Base-by-base conservation (phyloP, 371 early-diverging fungal species). In the Quaeritorhiza haematococci region DNA sequence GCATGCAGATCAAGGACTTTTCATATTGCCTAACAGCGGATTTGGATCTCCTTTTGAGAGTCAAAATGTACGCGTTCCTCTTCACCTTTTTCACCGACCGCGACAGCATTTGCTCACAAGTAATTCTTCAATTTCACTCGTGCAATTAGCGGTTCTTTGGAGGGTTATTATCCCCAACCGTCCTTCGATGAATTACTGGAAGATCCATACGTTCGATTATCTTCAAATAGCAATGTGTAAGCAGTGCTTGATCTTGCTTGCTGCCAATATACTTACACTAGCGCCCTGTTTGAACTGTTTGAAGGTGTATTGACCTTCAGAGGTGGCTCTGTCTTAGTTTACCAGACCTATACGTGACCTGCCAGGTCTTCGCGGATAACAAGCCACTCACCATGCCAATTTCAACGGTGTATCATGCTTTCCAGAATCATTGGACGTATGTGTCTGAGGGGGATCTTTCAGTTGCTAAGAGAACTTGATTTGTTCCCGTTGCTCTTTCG, bases 291-390 rank as follows among this genome's bases (percentile, higher is more conserved):
- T 27, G 24, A 26, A 7, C 10, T 29, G 30, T 23, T 10, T 3
- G 49, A 27, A 43, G 23, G 15, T 33, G 0, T 26, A 2, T 29
- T 49, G 57, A 42, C 54, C 48, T 10, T 33, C 53, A n/a, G 64
- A 54, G n/a, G n/a, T 56, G 4, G 55, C 1, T 27, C 33, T n/a
- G 33, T 28, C 19, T 10, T 32, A 23, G 27, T 23, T 26, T 5
- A 8, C 48, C 23, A 1, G 88, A 90, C 62, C 67, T 83, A 17
- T 89, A 80, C 65, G 77, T 88, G 1, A 84, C 83, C 3, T 86
- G 84, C 30, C 90, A 90, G 59, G 66, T 90, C 4, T 86, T 72
- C 67, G 84, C 88, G n/a, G 88, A 86, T 34, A 84, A 88, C 63
- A 84, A 88, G 54, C 86, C 88, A 2, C 55, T 91, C 55, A 82